Base-by-base conservation (phyloP, 108 stramenopile species). In the Cyclotella distinguenda region DNA sequence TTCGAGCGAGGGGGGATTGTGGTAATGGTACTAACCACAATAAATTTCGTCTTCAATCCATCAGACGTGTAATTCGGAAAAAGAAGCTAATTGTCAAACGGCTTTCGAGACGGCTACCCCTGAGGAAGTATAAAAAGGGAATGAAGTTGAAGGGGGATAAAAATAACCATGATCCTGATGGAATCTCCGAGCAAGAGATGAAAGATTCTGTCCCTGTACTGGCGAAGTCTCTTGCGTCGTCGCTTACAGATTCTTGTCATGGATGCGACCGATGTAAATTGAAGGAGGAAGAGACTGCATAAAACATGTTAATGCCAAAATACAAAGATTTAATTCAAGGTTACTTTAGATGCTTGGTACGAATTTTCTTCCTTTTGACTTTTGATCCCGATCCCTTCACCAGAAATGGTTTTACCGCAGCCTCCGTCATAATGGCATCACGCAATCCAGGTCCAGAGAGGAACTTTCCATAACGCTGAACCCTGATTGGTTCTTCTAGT, bases 401-500 rank as follows among this genome's bases (percentile, higher is more conserved):
- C n/a, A 66, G 58, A 35, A 44, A 78, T 13, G 77, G 77, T 33
- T 62, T 44, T 21, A 83, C 68, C 22, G 39, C 53, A 7, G 40
- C 38, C 36, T 64, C 62, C 6, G 70, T 57, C 25, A 57, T 72
- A 38, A 79, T 86, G 73, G 53, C 72, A 68, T 48, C 73, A 58
- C 34, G 36, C 39, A 68, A 6, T 4, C 80, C 80, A 25, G 66
- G 68, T 11, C 68, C 68, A 18, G 86, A 85, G 12, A 95, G 62
- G 50, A 91, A 95, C 53, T 95, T 95, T 0, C 89, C 89, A 78
- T 81, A 92, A 16, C 77, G 68, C 56, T 92, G 90, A 25, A 78
- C 86, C 32, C 74, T 58, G 77, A 95, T 81, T 1, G 94, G 94
- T 38, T 82, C 53, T 15, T 79, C 49, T 1, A 95, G 78, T 35